These are phyloP conservation scores for Farysia itapuensis DNA, from an alignment of 1,284 basidiomycete species.

Conservation along the genomic window DNA sequence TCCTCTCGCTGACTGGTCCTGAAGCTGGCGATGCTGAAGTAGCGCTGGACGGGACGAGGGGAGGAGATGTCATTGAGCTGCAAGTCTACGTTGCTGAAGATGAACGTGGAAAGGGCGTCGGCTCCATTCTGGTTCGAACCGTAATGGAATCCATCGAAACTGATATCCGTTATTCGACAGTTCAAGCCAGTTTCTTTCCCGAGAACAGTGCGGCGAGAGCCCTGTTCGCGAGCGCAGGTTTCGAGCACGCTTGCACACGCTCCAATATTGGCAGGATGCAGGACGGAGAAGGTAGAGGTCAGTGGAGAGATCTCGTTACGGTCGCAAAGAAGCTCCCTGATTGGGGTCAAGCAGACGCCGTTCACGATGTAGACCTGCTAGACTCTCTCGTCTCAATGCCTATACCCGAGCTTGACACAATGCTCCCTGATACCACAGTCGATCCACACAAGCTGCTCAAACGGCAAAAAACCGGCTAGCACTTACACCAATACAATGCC, in stretches of 20 bases:
- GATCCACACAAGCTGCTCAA: constrained; percentile 18
- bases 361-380: background rate
- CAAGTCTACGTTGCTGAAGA: constrained; percentile 25
- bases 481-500: too few species aligned
- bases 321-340: constrained; percentile 7
- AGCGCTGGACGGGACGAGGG: constrained; percentile 1
- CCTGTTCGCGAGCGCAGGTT: constrained; percentile 9
- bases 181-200: constrained; percentile 24
- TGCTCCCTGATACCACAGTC: constrained; percentile 8
- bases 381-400: background rate
- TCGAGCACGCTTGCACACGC: background rate
- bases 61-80: constrained; percentile 10
- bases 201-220: constrained; percentile 9
- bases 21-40: background rate
- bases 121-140: constrained; percentile 7
- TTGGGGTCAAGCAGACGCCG: background rate
- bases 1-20: constrained; percentile 1
- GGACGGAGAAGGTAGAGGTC: constrained; percentile 13
- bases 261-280: constrained; percentile 14
- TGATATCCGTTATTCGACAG: constrained; percentile 8
- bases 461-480: constrained; percentile 9
- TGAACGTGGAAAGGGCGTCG: constrained; percentile 14
- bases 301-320: constrained; percentile 18
- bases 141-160: constrained; percentile 6
- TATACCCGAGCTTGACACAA: background rate